These are phyloP conservation scores for Phytophthora pisi DNA, from an alignment of 352 stramenopile genomes.

Conservation along the genomic window DNA sequence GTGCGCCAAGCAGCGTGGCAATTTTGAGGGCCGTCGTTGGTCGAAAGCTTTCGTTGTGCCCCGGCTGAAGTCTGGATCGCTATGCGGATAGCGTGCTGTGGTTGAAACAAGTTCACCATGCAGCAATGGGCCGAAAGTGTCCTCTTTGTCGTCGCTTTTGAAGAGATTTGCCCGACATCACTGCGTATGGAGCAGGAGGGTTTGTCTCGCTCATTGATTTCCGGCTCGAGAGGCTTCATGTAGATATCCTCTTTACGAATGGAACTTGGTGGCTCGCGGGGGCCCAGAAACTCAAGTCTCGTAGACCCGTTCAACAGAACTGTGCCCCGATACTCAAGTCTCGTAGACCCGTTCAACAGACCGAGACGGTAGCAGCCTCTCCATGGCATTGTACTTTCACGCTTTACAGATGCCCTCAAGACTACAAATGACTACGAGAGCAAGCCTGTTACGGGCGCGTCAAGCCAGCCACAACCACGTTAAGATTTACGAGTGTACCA, in stretches of 20 bases:
- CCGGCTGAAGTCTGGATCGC: conserved; percentile 29
- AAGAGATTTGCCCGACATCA: conserved; percentile 9
- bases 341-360: conserved; percentile 44
- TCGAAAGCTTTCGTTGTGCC: conserved; percentile 36
- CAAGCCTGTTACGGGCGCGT: conserved; percentile 1
- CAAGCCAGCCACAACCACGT: conserved; percentile 13
- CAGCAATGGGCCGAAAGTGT: conserved; percentile 11
- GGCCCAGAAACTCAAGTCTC: conserved; percentile 41
- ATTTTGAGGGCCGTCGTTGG: conserved; percentile 29
- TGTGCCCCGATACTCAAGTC: conserved; percentile 30
- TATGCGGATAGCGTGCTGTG: conserved; percentile 15
- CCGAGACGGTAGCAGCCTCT: conserved; percentile 30
- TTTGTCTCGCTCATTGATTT: conserved; percentile 14
- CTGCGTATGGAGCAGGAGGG: conserved; percentile 12
- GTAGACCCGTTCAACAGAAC: conserved; percentile 42
- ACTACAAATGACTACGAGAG: conserved; percentile 14
- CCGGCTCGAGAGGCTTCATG: conserved; percentile 11
- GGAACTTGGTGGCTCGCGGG: conserved; percentile 38
- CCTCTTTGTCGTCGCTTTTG: conserved; percentile 24
- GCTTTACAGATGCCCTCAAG: conserved; percentile 23
- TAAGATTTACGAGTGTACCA: conserved; percentile 15
- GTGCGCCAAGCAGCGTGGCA: conserved; percentile 32
- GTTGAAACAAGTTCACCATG: conserved; percentile 18
- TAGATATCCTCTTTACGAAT: conserved; percentile 18
- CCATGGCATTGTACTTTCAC: conserved; percentile 12